These are phyloP conservation scores for Stylonectria norvegica DNA, from an alignment of 2,329 filamentous ascomycete genomes.

Conservation along the genomic window DNA sequence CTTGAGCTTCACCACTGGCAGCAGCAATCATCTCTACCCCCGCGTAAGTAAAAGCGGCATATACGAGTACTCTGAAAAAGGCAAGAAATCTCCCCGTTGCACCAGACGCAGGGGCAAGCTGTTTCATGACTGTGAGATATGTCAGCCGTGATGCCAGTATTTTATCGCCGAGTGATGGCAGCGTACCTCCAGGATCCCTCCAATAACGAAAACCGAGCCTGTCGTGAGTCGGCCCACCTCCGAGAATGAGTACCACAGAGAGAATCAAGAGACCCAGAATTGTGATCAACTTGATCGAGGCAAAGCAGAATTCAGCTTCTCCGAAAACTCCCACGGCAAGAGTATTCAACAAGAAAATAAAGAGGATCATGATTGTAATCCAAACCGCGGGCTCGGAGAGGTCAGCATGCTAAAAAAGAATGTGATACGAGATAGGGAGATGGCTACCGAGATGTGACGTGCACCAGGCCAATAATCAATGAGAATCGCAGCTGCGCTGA, in stretches of 20 bases:
- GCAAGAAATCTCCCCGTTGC: slow-evolving; percentile 5
- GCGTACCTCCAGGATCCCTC: slow-evolving; percentile 22
- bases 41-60: slow-evolving; percentile 6
- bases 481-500: slow-evolving; percentile 20
- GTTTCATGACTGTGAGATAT: neutral
- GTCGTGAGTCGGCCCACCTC: slow-evolving; percentile 43
- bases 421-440: slow-evolving; percentile 1
- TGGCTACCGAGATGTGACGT: slow-evolving; percentile 7
- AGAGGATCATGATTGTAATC: slow-evolving; percentile 17
- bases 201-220: slow-evolving; percentile 43
- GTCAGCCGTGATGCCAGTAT: neutral
- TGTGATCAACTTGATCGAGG: slow-evolving; percentile 45
- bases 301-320: slow-evolving; percentile 50
- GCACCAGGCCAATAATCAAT: slow-evolving; percentile 20
- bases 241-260: slow-evolving; percentile 43
- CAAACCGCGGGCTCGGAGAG: slow-evolving; percentile 10
- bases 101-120: neutral
- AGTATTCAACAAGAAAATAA: slow-evolving; percentile 14
- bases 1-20: slow-evolving; percentile 3
- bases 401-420: neutral
- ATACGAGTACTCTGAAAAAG: slow-evolving; percentile 5
- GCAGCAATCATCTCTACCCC: slow-evolving; percentile 5
- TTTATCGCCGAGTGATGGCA: neutral
- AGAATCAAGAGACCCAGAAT: slow-evolving; percentile 48
- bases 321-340: slow-evolving; percentile 44